These are phyloP conservation scores for Agaricus blazei DNA, from an alignment of 768 basidiomycete genomes.

Conservation along the genomic window DNA sequence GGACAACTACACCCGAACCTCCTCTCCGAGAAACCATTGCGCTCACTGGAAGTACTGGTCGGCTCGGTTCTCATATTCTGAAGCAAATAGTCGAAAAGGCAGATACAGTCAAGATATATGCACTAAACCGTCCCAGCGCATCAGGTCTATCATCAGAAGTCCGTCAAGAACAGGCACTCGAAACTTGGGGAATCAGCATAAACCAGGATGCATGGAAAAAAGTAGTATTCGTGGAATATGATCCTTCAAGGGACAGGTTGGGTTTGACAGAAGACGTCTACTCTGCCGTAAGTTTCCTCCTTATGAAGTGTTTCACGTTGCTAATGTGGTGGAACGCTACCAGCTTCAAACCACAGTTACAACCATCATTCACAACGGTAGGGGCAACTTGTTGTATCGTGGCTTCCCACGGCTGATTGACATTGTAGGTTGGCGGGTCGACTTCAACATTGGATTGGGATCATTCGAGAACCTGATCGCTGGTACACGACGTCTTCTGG, in stretches of 20 bases:
- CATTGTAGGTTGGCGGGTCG: background rate
- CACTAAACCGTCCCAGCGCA: background rate
- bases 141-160: background rate
- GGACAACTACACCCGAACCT: background rate
- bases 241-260: background rate
- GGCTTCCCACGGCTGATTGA: background rate
- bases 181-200: background rate
- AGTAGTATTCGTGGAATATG: background rate
- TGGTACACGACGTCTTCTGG: background rate
- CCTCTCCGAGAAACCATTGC: constrained; percentile 17
- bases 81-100: constrained; percentile 17
- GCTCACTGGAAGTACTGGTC: constrained; percentile 35
- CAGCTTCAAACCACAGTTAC: constrained; percentile 16
- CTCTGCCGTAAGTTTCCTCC: background rate
- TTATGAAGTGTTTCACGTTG: background rate
- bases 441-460: background rate
- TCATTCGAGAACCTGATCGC: background rate
- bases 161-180: background rate
- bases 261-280: background rate
- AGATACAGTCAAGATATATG: constrained; percentile 20
- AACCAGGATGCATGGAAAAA: background rate
- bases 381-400: background rate
- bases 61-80: constrained; percentile 31
- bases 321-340: background rate
- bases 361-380: background rate